Evolutionary conservation across 169 alveolate species (phyloP).

Genomic region (Eimeria acervulina): DNA sequence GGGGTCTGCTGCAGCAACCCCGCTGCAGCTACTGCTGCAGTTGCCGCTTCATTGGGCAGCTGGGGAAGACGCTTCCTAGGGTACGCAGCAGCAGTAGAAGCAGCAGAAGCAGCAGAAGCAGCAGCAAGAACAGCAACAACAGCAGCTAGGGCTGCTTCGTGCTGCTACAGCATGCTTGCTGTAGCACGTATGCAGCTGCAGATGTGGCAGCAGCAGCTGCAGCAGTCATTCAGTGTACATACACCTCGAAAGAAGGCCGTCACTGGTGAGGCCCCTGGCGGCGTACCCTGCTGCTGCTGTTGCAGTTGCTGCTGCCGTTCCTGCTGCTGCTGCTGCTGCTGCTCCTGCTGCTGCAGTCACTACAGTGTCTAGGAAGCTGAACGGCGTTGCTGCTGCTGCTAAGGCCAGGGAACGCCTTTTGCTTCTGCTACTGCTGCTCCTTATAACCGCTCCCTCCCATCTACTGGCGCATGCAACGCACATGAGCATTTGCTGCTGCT

Average conservation of each 20-base stretch:
- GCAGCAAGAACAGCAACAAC: neutral
- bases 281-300: neutral
- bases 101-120: neutral
- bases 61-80: neutral
- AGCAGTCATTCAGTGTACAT: neutral
- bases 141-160: neutral
- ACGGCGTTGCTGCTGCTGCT: constrained; percentile 23
- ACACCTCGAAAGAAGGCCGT: neutral
- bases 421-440: constrained; percentile 21
- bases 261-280: neutral
- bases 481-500: neutral
- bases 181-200: neutral
- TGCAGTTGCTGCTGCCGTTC: constrained; percentile 17
- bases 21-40: constrained; percentile 30
- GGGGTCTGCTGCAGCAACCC: constrained; percentile 4
- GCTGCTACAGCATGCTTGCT: constrained; percentile 11
- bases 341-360: constrained; percentile 1
- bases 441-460: neutral
- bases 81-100: neutral
- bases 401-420: constrained; percentile 19
- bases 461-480: constrained; percentile 42
- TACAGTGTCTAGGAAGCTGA: neutral
- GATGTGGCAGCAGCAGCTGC: neutral
- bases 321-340: constrained; percentile 19
- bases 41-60: constrained; percentile 35